Evolutionary conservation across 106 monocot genomes (phyloP).

Genomic region (Dendrobium catenatum): DNA sequence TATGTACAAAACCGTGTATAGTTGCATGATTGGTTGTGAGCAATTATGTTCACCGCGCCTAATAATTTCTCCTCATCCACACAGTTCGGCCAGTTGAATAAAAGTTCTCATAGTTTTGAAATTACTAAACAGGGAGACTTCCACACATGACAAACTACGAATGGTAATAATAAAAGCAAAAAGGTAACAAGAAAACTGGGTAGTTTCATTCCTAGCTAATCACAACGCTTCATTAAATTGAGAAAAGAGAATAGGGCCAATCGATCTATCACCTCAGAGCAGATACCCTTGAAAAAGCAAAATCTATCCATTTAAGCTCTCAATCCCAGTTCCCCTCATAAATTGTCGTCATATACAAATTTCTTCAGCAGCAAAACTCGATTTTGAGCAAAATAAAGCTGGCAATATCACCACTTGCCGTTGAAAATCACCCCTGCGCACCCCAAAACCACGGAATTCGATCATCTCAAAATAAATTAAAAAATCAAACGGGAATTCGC

Average conservation of each 20-base stretch:
- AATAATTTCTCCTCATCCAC: not conserved
- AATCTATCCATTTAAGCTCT: conserved; percentile 28
- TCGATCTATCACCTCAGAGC: conserved; percentile 24
- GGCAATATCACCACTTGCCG: not conserved
- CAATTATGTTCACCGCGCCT: too few relatives aligned
- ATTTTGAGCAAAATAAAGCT: not conserved
- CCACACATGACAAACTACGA: not conserved
- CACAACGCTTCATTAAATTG: not conserved
- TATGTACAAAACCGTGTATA: too few relatives aligned
- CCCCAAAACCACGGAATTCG: not conserved
- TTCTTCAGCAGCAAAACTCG: not conserved
- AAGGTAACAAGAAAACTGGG: not conserved
- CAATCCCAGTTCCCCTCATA: not conserved
- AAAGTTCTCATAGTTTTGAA: not conserved
- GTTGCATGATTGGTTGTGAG: too few relatives aligned
- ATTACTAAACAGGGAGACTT: not conserved
- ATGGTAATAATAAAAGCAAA: not conserved
- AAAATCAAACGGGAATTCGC: not conserved
- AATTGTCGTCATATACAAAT: not conserved
- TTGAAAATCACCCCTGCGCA: not conserved
- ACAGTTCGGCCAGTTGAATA: not conserved
- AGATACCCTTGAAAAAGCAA: conserved; percentile 28
- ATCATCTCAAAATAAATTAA: not conserved
- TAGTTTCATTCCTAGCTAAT: not conserved
- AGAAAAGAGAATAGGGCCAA: not conserved